A percentile compares a stretch with the other conserved stretches of the same genome.
Conservation (phyloP, 257 asterid species). For the Verbascum thapsus region DNA sequence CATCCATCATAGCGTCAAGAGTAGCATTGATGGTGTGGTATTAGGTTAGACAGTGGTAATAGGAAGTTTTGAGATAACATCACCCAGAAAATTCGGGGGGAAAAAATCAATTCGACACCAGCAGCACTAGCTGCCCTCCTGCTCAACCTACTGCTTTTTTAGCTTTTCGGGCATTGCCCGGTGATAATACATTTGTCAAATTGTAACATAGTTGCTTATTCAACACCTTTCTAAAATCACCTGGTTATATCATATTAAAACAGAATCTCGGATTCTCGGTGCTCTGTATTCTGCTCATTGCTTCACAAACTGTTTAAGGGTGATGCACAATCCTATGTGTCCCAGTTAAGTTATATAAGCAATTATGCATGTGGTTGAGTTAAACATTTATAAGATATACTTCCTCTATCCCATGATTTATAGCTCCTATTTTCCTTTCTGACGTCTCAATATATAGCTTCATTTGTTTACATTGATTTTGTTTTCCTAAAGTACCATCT, state of each 20-base stretch:
- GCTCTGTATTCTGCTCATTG: not conserved
- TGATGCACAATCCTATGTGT: too few relatives aligned
- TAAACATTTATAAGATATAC: not conserved
- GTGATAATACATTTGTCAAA: not conserved
- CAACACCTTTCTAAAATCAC: not conserved
- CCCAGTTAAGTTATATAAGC: not conserved
- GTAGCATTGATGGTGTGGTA: not conserved
- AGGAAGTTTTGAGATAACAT: too few relatives aligned
- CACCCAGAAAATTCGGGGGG: too few relatives aligned
- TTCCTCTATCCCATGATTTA: too few relatives aligned
- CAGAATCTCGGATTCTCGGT: too few relatives aligned
- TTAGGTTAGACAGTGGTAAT: not conserved
- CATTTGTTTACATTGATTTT: too few relatives aligned
- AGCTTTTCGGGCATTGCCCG: not conserved
- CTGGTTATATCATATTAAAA: not conserved
- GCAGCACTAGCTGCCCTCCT: too few relatives aligned
- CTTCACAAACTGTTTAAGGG: not conserved
- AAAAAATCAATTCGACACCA: too few relatives aligned
- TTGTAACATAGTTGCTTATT: not conserved
- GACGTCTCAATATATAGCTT: too few relatives aligned
- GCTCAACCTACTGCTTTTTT: conserved; percentile 14
- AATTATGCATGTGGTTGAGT: not conserved
- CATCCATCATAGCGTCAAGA: not conserved
- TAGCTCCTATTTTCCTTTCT: too few relatives aligned
- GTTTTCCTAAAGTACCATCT: too few relatives aligned